Conservation (phyloP, 768 basidiomycete genomes). For the Agaricus bisporus region DNA sequence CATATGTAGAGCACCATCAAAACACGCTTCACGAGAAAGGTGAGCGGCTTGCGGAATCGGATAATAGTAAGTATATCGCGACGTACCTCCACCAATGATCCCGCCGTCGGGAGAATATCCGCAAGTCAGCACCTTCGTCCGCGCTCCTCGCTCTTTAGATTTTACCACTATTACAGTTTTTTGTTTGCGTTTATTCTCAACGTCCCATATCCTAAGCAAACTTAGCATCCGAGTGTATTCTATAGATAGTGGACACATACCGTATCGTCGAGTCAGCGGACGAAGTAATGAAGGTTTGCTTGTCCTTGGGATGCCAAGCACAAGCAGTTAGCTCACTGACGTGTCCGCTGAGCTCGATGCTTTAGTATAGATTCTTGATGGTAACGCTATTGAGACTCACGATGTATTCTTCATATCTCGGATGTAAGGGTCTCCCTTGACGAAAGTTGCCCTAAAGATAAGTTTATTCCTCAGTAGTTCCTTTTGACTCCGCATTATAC, state of each 20-base stretch:
- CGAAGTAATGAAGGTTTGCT: slow-evolving; percentile 80
- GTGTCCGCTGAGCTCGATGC: slow-evolving; percentile 63
- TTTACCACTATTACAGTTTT: slow-evolving; percentile 96
- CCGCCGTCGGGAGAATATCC: slow-evolving; percentile 88
- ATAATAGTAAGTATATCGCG: slow-evolving; percentile 8
- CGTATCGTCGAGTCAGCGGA: slow-evolving; percentile 96
- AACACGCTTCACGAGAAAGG: slow-evolving; percentile 50
- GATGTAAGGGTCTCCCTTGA: slow-evolving; percentile 97
- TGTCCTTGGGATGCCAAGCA: slow-evolving; percentile 88
- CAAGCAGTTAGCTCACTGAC: slow-evolving; percentile 89
- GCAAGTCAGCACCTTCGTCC: slow-evolving; percentile 87
- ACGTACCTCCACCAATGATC: slow-evolving; percentile 78
- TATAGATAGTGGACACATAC: slow-evolving; percentile 27
- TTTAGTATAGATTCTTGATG: not conserved
- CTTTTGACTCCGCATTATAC: slow-evolving; percentile 24
- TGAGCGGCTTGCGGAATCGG: slow-evolving; percentile 13
- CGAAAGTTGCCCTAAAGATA: slow-evolving; percentile 63
- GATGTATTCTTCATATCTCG: slow-evolving; percentile 99
- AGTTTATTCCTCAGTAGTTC: slow-evolving; percentile 27
- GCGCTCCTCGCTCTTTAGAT: slow-evolving; percentile 89
- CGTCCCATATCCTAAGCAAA: slow-evolving; percentile 81
- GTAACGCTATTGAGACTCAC: slow-evolving; percentile 39
- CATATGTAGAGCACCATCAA: slow-evolving; percentile 89
- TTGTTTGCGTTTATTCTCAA: slow-evolving; percentile 87
- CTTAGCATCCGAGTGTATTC: slow-evolving; percentile 1